Conservation (phyloP, 2,329 filamentous ascomycete species). For the Botryotinia globosa region DNA sequence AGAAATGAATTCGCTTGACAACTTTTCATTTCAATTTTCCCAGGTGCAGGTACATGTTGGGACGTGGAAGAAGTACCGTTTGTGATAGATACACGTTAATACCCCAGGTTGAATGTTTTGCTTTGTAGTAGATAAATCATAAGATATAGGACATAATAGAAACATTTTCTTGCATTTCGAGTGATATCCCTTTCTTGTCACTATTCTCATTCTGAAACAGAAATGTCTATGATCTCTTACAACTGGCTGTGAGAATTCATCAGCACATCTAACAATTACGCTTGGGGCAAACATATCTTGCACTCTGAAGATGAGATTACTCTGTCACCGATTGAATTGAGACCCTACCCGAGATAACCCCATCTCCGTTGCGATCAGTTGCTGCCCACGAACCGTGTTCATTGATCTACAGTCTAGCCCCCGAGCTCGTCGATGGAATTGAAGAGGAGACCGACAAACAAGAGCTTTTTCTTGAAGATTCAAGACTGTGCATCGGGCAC, state of each 20-base stretch:
- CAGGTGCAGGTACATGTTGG: background rate
- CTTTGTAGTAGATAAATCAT: background rate
- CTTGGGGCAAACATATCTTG: background rate
- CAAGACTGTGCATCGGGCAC: background rate
- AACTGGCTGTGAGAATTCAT: background rate
- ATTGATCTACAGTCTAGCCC: background rate
- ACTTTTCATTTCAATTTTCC: background rate
- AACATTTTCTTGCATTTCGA: background rate
- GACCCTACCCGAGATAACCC: too few species aligned
- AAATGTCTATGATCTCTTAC: background rate
- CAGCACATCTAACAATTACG: rapidly evolving
- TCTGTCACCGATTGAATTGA: rapidly evolving
- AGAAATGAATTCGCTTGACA: background rate
- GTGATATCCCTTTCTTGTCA: background rate
- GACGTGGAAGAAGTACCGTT: background rate
- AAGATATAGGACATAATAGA: background rate
- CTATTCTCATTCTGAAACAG: too few species aligned
- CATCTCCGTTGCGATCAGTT: too few species aligned
- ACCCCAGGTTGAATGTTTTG: background rate
- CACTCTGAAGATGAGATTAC: too few species aligned
- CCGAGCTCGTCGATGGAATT: background rate
- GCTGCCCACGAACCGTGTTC: too few species aligned
- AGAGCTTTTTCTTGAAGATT: background rate
- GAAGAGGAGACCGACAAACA: background rate
- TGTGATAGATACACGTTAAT: background rate